Base-by-base conservation (phyloP, 2,329 filamentous ascomycete genomes). In the Diaporthe amygdali region DNA sequence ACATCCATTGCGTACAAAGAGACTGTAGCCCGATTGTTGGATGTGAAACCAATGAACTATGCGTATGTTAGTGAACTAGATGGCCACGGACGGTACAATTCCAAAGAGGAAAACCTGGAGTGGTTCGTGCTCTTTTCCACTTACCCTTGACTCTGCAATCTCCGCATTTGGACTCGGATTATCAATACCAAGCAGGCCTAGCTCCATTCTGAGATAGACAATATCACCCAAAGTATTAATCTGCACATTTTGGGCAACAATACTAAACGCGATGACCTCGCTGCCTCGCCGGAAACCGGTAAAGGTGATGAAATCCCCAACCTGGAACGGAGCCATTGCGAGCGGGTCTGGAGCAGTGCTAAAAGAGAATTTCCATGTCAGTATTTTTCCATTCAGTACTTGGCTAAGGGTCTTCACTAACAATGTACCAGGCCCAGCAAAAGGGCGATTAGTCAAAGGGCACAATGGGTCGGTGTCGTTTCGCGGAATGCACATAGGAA, bases 401-500 rank as follows among this genome's bases (percentile, higher is more conserved):
- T n/a, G 12, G 32, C 5, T 32, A 34, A 1, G 17, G 4, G n/a
- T 30, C 7, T 27, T n/a, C n/a, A 74, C 76, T 76, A 67, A 79
- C 77, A 82, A 82, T 20, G 77, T 79, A 15, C 80, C 79, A 7
- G 78, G 77, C 1, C 79, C 78, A 2, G 75, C 68, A 52, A 79
- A 78, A 0, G 81, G 81, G 1, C 81, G 75, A 67, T 82, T 81
- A 30, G 74, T 77, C 6, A 78, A 39, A 5, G 81, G 81, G 59
- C 81, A 83, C 2, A 81, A 73, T 0, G 80, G 78, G 34, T 83
- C 81, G 1, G 78, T 78, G 30, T 76, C 70, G 27, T 81, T 82
- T 20, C 86, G 79, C 0, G 84, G 85, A 22, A 87, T 83, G 69
- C 85, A 88, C 85, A 87, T 87, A 2, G 85, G 86, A 64, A 87